Base-by-base conservation (phyloP, 2,329 filamentous ascomycete species). In the Penicillium sp. region DNA sequence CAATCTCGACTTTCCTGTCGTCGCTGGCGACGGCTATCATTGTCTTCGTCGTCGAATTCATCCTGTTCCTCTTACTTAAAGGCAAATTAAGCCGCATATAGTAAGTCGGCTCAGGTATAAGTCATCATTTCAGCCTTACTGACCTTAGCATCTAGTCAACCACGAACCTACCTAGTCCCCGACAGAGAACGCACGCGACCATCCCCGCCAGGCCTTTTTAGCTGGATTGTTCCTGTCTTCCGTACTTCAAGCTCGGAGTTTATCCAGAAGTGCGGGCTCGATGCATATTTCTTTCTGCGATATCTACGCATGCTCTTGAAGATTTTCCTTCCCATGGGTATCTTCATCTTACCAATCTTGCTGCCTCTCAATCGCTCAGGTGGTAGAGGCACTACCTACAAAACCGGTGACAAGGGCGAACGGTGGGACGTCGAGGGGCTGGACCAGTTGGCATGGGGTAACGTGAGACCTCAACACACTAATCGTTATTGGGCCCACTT, bases 261-360 rank as follows among this genome's bases (percentile, higher is more conserved):
- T 63, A 96, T 99, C 66, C 88, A 93, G 49, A 96, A 97, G 74
- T 97, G 93, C 64, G 94, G 94, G 16, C 83, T 99, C 9, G 94
- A 99, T 71, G 92, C 93, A 67, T 99, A 96, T 76, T 96, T 97
- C 79, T 99, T 99, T 73, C 81, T 99, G 1, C 89, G 95, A 58
- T 99, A 96, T 68, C 83, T 92, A 24, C 86, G 88, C 57, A 89
- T 90, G 67, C 84, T 97, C 5, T 83, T 97, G 42, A 87, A 96
- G 69, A 96, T 99, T 58, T 97, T 99, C 71, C 77, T 96, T 38
- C 92, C 94, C 1, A 86, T 96, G 53, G 86, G 89, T 11, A 63
- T 85, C 24, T 68, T 97, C 47, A 87, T 96, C 27, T 79, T 97
- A 50, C 94, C 94, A 0, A 88, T 97, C 22, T 78, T 99, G 42